Percentiles rank a stretch among this genome's conserved stretches.
phyloP scores from a whole-genome alignment of 2,329 filamentous ascomycete genomes.

The Colletotrichum zoysiae region DNA sequence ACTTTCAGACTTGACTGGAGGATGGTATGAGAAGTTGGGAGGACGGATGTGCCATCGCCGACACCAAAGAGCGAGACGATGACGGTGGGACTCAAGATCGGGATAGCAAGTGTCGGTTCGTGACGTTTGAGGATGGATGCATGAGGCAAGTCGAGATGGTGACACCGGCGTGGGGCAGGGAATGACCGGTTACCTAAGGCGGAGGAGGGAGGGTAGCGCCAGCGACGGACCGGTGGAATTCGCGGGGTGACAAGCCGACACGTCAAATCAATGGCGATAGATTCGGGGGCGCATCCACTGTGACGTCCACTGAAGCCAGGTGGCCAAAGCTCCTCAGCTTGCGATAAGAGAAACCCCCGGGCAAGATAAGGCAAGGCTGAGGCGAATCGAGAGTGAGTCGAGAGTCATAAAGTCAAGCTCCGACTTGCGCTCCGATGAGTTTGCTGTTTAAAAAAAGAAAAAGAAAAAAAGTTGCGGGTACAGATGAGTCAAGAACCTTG shows the following conservation, averaged over 20 bases:
- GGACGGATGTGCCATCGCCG: not conserved
- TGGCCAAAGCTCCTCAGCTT: slow-evolving; percentile 35
- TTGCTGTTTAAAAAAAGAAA: too few species aligned
- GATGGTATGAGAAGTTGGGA: not conserved
- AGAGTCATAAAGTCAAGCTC: too few species aligned
- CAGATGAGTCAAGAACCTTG: slow-evolving; percentile 19
- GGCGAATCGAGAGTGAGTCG: too few species aligned
- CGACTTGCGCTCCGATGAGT: slow-evolving; percentile 1
- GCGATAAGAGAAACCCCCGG: slow-evolving; percentile 19
- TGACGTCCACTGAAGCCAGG: slow-evolving; percentile 16
- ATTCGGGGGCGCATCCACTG: slow-evolving; percentile 24
- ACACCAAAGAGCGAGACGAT: not conserved
- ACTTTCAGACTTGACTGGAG: not conserved
- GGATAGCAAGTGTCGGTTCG: not conserved
- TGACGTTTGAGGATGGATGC: not conserved
- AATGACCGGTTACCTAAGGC: not conserved
- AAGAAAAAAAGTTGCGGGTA: slow-evolving; percentile 7
- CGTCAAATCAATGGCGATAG: slow-evolving; percentile 3
- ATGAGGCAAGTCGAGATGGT: not conserved
- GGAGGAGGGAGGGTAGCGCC: not conserved
- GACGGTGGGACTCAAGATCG: not conserved
- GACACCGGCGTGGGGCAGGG: slow-evolving; percentile 5
- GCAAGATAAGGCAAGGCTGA: slow-evolving; percentile 38
- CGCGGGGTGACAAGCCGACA: slow-evolving; percentile 24
- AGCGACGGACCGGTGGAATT: slow-evolving; percentile 6